Evolutionary conservation across 2,329 filamentous ascomycete genomes (phyloP), one percentile per base, ranked within the genome.

Genomic region (Fusarium bulbicola): DNA sequence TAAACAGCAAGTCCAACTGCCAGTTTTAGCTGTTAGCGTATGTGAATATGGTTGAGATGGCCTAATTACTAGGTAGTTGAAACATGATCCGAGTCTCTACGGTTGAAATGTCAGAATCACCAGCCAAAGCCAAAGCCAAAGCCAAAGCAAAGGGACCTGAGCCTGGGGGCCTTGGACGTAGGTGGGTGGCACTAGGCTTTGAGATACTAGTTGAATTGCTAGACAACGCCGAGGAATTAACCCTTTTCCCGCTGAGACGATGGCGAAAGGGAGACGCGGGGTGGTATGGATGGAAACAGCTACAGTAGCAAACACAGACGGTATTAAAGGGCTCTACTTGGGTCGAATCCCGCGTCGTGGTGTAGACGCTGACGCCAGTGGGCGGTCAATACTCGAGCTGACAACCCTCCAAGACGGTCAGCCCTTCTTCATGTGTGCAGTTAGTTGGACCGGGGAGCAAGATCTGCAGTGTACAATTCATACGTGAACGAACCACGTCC

Each of bases 151-250:
- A 61, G 49, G 39, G 24, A 40, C 30, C 24, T 30, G 46, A 36
- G 50, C 21, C 46, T 32, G 15, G n/a, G 30, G 18, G 10, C 16
- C 28, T 50, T 36, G 24, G 30, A 26, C 50, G 61, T 37, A 37
- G 45, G 71, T 74, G 68, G 45, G 71, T 74, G 72, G 72, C 72
- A 73, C 57, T 46, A 67, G 54, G 54, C 62, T 74, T 74, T 40
- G 39, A 59, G 46, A 54, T 54, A 34, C 32, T 34, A 34, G 57
- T 46, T 58, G 24, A 50, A 63, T 62, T 47, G 61, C 43, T 49
- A 61, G 34, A 46, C 52, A 52, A 30, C 52, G 43, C 61, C 56
- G 49, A 73, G 62, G 42, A 58, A 53, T 47, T 20, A 34, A 45
- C 64, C 43, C 21, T 63, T 50, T 67, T 34, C n/a, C 24, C 15